Conservation (phyloP, 345 rosid genomes). For the Corchorus olitorius region DNA sequence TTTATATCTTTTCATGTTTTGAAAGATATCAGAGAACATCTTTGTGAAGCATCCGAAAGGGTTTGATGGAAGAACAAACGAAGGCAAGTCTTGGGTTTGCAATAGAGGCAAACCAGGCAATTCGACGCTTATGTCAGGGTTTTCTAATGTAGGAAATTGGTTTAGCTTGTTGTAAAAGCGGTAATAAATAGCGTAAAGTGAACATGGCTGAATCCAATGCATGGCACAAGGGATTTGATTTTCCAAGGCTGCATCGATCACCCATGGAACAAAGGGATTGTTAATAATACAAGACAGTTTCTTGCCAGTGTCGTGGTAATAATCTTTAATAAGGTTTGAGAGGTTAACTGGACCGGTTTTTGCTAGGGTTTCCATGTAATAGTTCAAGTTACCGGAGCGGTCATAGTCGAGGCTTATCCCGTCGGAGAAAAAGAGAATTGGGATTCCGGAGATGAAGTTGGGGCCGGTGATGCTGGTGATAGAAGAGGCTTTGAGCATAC, state of each 20-base stretch:
- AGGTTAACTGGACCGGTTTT: conserved; percentile 41
- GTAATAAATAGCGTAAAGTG: conserved; percentile 44
- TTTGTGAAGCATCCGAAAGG: conserved; percentile 26
- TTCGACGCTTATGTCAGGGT: conserved; percentile 32
- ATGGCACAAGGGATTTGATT: conserved; percentile 46
- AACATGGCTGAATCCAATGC: conserved; percentile 61
- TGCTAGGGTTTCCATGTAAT: conserved; percentile 35
- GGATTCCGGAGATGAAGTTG: conserved; percentile 32
- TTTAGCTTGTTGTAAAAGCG: conserved; percentile 37
- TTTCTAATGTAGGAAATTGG: conserved; percentile 32
- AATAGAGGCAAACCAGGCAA: conserved; percentile 49
- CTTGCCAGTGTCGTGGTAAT: conserved; percentile 26
- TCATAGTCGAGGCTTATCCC: conserved; percentile 46
- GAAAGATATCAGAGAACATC: conserved; percentile 29
- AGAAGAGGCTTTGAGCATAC: conserved; percentile 18
- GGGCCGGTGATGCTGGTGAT: conserved; percentile 2
- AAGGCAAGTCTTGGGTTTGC: conserved; percentile 44
- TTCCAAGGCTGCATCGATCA: conserved; percentile 38
- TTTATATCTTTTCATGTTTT: conserved; percentile 31
- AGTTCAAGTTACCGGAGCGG: conserved; percentile 38
- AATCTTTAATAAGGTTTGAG: conserved; percentile 33
- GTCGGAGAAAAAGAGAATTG: conserved; percentile 45
- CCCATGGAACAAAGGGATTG: conserved; percentile 61
- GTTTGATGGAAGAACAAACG: conserved; percentile 46
- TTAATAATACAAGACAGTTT: conserved; percentile 46